Base-by-base conservation (phyloP, 139 green algal species). In the Trebouxia sp. region DNA sequence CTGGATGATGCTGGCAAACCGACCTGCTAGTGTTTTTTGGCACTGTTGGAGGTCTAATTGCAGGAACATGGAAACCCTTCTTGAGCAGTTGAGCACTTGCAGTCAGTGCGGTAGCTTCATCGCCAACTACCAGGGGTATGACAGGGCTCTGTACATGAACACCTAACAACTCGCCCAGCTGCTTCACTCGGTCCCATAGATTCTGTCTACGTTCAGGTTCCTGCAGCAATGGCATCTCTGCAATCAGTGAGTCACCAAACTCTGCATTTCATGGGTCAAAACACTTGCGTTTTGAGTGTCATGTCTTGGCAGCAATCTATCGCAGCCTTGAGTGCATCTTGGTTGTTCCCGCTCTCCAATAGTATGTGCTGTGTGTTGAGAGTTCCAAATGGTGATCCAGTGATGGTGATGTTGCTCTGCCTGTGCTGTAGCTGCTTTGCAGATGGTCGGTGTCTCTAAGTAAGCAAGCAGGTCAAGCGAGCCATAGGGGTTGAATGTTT, bases 41-140 rank as follows among this genome's bases (percentile, higher is more conserved):
- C 14, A 98, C 95, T 0, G 95, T 98, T 32, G 95, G 95, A 20
- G 95, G 95, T 6, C 95, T 83, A 53, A 98, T 98, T 41, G 93
- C 95, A 0, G 94, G 92, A 65, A 98, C 94, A 78, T 98, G 90
- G 58, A 97, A 92, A 47, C 94, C 93, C 7, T 8, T 32, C 20
- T 42, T 37, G 32, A 97, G 88, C 45, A 98, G 88, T 24, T 39
- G 26, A 24, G 45, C 72, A 78, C 76, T 87, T 6, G 90, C 81
- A 0, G 76, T 48, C 82, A 98, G 56, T 10, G 95, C 86, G 3
- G 80, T 66, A 24, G 84, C 76, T 78, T 98, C 93, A 5, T 65
- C 47, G 22, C 95, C 93, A 0, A 98, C 53, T 5, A 98, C 86
- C 24, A 98, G 77, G 3, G 95, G 94, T 43, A 97, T 80, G 58